Conservation (phyloP, 1,284 basidiomycete genomes). For the Tilletia setariae region DNA sequence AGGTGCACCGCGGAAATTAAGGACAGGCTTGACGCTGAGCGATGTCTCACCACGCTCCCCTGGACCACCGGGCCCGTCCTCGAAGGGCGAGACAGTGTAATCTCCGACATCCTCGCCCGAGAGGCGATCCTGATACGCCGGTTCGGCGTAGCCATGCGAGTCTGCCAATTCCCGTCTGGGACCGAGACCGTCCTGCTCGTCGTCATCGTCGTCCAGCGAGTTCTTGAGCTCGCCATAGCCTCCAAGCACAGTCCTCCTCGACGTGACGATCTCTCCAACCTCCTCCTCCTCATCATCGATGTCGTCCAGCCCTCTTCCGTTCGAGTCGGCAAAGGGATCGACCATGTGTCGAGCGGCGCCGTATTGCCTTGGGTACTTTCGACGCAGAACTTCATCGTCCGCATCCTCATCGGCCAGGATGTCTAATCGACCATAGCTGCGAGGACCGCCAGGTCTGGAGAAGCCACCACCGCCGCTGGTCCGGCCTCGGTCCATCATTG, state of each 20-base stretch:
- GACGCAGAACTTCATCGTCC: conserved; percentile 23
- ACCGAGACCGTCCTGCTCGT: background rate
- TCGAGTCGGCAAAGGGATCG: background rate
- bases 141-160: background rate
- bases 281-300: conserved; percentile 13
- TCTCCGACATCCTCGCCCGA: conserved; percentile 22
- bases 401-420: conserved; percentile 48
- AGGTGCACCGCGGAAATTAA: conserved; percentile 5
- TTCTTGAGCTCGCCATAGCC: background rate
- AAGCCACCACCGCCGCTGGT: conserved; percentile 18
- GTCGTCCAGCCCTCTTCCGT: background rate
- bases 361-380: conserved; percentile 1
- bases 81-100: conserved; percentile 38
- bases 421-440: conserved; percentile 33
- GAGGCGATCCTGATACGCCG: conserved; percentile 2
- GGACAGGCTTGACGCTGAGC: background rate
- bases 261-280: conserved; percentile 15
- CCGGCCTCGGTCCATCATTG: conserved; percentile 34
- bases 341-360: background rate
- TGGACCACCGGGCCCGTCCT: conserved; percentile 24
- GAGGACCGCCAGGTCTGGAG: conserved; percentile 10
- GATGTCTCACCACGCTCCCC: background rate
- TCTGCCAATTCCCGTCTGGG: background rate
- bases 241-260: conserved; percentile 23
- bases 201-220: background rate